Conservation (phyloP, 1,139 yeast genomes). For the Blastobotrys persicus region DNA sequence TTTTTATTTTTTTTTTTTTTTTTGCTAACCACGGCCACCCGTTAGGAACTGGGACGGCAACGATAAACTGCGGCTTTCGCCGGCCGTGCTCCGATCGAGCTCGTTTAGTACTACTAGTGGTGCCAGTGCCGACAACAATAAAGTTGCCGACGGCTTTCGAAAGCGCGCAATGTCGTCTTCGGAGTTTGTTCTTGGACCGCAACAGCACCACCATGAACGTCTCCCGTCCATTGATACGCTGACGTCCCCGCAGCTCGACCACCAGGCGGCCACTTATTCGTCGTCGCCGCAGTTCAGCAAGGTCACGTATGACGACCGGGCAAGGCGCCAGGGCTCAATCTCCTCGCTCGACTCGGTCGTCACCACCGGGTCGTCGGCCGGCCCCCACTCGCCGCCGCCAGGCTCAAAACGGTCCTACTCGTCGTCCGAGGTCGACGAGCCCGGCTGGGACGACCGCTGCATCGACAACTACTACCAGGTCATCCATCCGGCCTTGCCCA, state of each 20-base stretch:
- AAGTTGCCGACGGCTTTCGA: neutral
- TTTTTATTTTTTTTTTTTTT: neutral
- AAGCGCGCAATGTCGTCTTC: constrained; percentile 9
- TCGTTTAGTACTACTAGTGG: neutral
- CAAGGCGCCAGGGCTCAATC: constrained; percentile 20
- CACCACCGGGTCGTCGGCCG: constrained; percentile 5
- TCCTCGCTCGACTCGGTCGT: constrained; percentile 22
- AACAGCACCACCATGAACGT: constrained; percentile 20
- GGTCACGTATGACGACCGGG: constrained; percentile 5
- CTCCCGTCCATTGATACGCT: constrained; percentile 33
- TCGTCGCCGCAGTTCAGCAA: constrained; percentile 15
- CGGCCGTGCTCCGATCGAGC: constrained; percentile 3
- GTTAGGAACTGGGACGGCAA: neutral
- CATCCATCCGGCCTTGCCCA: constrained; percentile 42
- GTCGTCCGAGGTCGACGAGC: constrained; percentile 17
- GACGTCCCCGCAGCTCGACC: constrained; percentile 19
- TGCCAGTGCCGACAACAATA: neutral
- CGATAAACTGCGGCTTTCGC: constrained; percentile 6
- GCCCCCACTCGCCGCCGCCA: constrained; percentile 1
- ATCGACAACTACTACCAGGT: constrained; percentile 40
- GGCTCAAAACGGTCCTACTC: constrained; percentile 14
- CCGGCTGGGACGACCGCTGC: constrained; percentile 36
- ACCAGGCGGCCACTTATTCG: constrained; percentile 6
- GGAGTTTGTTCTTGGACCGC: constrained; percentile 8
- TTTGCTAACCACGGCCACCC: neutral